These are phyloP conservation scores for Colletotrichum somersetense DNA, from an alignment of 2,329 filamentous ascomycete genomes.

Conservation along the genomic window DNA sequence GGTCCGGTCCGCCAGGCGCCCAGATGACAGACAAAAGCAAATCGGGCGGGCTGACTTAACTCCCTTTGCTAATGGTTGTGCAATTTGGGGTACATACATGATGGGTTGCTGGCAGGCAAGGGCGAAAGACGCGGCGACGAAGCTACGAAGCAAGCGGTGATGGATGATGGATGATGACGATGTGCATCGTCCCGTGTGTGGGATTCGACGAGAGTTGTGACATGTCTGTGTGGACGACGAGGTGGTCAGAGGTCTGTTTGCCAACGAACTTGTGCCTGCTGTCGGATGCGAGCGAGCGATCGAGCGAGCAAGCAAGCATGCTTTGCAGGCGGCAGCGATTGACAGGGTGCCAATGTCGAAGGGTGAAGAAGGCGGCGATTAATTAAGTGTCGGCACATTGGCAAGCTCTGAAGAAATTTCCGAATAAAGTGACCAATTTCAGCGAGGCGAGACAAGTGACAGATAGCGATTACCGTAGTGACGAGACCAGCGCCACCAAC, in stretches of 20 bases:
- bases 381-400: conserved; percentile 29
- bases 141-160: not conserved
- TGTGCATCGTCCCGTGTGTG: conserved; percentile 2
- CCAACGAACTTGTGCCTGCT: not conserved
- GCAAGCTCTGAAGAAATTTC: conserved; percentile 10
- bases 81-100: not conserved
- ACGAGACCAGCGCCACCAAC: conserved; percentile 13
- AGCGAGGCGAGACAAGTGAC: conserved; percentile 32
- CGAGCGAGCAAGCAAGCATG: too few species aligned
- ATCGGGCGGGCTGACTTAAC: not conserved
- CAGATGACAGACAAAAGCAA: conserved; percentile 16
- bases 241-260: conserved; percentile 5
- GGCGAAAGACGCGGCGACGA: not conserved
- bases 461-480: conserved; percentile 9
- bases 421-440: conserved; percentile 16
- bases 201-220: not conserved
- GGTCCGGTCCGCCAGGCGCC: not conserved
- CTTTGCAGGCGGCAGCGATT: conserved; percentile 3
- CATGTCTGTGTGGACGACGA: not conserved
- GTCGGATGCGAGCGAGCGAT: not conserved
- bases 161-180: conserved; percentile 8
- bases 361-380: conserved; percentile 4
- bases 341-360: not conserved
- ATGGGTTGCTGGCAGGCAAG: not conserved
- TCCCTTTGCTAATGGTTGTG: not conserved